Base-by-base conservation (phyloP, 2,329 filamentous ascomycete species). In the Xylariaceae sp. region DNA sequence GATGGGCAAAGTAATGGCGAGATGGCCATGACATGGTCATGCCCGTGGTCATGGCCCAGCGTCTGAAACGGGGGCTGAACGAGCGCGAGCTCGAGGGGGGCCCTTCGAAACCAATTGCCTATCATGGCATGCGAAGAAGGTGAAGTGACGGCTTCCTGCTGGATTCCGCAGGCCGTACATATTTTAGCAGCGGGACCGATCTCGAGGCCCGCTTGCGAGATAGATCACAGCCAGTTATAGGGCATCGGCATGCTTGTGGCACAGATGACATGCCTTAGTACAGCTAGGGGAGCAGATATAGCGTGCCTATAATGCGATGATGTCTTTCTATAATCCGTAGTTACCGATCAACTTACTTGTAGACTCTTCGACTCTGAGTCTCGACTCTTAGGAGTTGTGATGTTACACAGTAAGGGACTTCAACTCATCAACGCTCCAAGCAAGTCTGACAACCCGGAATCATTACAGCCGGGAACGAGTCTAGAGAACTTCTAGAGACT, bases 231-330 rank as follows among this genome's bases (percentile, higher is more conserved):
- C 49, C 49, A 35, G 6, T n/a, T 51, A 34, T 9, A 52, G 50
- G 59, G 23, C 55, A 30, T 30, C 23, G 23, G 23, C 23, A 30
- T 51, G 37, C 56, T 35, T 54, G 54, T 52, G 47, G 54, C 51
- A 57, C 57, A 37, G 51, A 61, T 61, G 59, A 59, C 59, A 62
- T 59, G 50, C 57, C 49, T 64, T 57, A 59, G 56, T 54, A 59
- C 23, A 4, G 23, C 4, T 30, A 30, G 23, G 45, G 51, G 18
- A 55, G 55, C 47, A 63, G 50, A 52, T 56, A 59, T 30, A 30
- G 23, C 23, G 23, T 30, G 23, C 23, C 23, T 30, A 30, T 30
- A 30, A 5, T 42, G 5, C 7, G 13, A 42, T 13, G 37, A 42
- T 18, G 17, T 18, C 17, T 18, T 18, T 18, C 17, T 18, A 18